A percentile compares a stretch with the other conserved stretches of the same genome.
phyloP scores from a whole-genome alignment of 768 basidiomycete genomes.

The Crepidotus variabilis region DNA sequence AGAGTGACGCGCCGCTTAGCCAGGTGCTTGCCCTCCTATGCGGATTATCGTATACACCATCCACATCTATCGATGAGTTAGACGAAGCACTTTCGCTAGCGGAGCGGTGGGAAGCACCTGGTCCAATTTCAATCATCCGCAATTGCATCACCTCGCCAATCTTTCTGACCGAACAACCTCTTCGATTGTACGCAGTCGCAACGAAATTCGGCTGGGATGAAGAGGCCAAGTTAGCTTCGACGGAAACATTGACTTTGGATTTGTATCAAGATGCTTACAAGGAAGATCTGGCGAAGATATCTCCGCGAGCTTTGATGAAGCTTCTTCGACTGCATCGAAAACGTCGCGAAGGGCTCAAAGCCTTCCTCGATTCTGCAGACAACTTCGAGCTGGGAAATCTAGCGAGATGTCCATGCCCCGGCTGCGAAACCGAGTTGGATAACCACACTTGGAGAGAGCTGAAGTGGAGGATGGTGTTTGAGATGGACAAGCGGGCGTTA shows the following conservation, averaged over 20 bases:
- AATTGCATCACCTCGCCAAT: slow-evolving; percentile 35
- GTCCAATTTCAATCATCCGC: slow-evolving; percentile 39
- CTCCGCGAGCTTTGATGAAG: slow-evolving; percentile 29
- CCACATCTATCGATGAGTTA: slow-evolving; percentile 34
- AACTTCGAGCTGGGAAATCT: slow-evolving; percentile 37
- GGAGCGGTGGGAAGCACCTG: slow-evolving; percentile 43
- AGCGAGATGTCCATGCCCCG: slow-evolving; percentile 22
- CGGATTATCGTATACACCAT: slow-evolving; percentile 31
- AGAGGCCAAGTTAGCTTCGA: slow-evolving; percentile 39
- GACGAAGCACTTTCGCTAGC: slow-evolving; percentile 36
- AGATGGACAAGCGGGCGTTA: slow-evolving; percentile 35
- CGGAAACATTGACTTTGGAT: slow-evolving; percentile 34
- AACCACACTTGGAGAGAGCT: slow-evolving; percentile 37
- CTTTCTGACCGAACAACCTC: slow-evolving; percentile 35
- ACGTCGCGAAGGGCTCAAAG: slow-evolving; percentile 34
- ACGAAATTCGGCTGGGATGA: slow-evolving; percentile 41
- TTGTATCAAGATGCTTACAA: slow-evolving; percentile 31
- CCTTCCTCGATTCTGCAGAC: slow-evolving; percentile 28
- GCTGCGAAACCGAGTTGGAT: slow-evolving; percentile 30
- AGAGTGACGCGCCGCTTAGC: slow-evolving; percentile 31
- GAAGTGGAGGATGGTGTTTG: slow-evolving; percentile 33
- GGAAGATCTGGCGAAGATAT: slow-evolving; percentile 28
- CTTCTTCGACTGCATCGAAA: slow-evolving; percentile 39
- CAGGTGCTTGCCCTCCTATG: slow-evolving; percentile 38
- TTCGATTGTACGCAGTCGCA: slow-evolving; percentile 46